Base-by-base conservation (phyloP, 768 basidiomycete genomes). In the Brasilioporus rufonigricans region DNA sequence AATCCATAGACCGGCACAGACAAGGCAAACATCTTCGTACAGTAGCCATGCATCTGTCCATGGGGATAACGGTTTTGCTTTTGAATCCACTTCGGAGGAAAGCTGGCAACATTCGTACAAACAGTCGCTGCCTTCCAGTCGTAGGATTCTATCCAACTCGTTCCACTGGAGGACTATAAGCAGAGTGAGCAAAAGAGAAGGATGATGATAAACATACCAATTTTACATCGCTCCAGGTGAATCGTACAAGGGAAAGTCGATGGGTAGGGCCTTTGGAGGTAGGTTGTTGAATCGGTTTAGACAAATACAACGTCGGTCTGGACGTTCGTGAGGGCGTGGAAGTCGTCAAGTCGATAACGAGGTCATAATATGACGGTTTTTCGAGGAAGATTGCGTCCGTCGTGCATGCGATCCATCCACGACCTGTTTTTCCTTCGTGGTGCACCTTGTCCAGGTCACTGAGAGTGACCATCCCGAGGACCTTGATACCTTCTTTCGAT, bases 391-490 rank as follows among this genome's bases (percentile, higher is more conserved):
- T 81, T 10, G 90, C 85, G 59, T 93, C 91, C 2, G 91, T 91
- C 11, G 91, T 90, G 64, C 91, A 93, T 31, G 91, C 91, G 50
- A 93, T 82, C 90, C 90, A 93, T 19, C 91, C 91, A 7, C 80
- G 74, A 6, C 88, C 87, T 2, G 71, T 77, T 59, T 74, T 71
- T 26, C 79, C 77, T 66, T 86, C 87, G 18, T 71, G 68, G 50
- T 80, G 71, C 50, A 93, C 65, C 56, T 81, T 77, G 55, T 84
- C 83, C 40, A 90, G 67, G 65, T 93, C 91, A 44, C 76, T 83
- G 0, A 93, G 76, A 0, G 89, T 92, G 29, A 93, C 79, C 81
- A 90, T 86, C 0, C 91, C 91, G 3, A 93, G 78, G 2, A 91
- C 87, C 55, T 75, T 81, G 52, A 87, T 79, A 1, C 82, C 79